These are phyloP conservation scores for Acer saccharum DNA, from an alignment of 345 rosid species.

Conservation along the genomic window DNA sequence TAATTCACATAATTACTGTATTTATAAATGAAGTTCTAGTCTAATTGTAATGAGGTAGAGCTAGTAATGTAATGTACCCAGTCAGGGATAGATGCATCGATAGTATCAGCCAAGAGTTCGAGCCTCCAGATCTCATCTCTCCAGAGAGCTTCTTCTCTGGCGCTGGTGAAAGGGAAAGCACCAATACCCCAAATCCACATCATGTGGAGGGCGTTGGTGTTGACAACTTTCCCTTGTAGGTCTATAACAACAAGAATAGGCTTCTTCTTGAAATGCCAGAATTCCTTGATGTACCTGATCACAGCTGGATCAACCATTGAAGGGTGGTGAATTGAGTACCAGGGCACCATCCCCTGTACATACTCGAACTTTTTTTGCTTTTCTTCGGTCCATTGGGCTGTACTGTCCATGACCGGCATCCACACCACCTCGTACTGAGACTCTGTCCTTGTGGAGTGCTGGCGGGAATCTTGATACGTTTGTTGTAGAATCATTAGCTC, in stretches of 20 bases:
- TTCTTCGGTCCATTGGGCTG: conserved; percentile 31
- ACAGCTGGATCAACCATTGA: conserved; percentile 45
- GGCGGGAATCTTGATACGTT: conserved; percentile 41
- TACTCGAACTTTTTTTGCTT: conserved; percentile 29
- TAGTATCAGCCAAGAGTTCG: conserved; percentile 45
- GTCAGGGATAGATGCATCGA: conserved; percentile 32
- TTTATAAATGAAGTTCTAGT: too few relatives aligned
- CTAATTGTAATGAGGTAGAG: not conserved
- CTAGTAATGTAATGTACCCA: conserved; percentile 40
- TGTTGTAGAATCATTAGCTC: conserved; percentile 45
- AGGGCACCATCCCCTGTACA: conserved; percentile 50
- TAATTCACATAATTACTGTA: too few relatives aligned
- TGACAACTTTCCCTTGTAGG: conserved; percentile 52
- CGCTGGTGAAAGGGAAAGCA: conserved; percentile 59
- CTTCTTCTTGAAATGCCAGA: conserved; percentile 54
- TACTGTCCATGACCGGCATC: conserved; percentile 52
- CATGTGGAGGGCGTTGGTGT: conserved; percentile 61
- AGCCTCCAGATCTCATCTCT: conserved; percentile 54
- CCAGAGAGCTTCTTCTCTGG: conserved; percentile 65
- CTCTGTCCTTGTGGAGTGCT: conserved; percentile 34
- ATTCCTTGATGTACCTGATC: conserved; percentile 61
- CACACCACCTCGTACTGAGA: conserved; percentile 67
- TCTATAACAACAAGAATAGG: conserved; percentile 62
- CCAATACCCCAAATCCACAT: conserved; percentile 65
- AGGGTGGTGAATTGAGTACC: conserved; percentile 61